These are phyloP conservation scores for Aspergillus sp. DNA, from an alignment of 2,329 filamentous ascomycete species.

Conservation along the genomic window DNA sequence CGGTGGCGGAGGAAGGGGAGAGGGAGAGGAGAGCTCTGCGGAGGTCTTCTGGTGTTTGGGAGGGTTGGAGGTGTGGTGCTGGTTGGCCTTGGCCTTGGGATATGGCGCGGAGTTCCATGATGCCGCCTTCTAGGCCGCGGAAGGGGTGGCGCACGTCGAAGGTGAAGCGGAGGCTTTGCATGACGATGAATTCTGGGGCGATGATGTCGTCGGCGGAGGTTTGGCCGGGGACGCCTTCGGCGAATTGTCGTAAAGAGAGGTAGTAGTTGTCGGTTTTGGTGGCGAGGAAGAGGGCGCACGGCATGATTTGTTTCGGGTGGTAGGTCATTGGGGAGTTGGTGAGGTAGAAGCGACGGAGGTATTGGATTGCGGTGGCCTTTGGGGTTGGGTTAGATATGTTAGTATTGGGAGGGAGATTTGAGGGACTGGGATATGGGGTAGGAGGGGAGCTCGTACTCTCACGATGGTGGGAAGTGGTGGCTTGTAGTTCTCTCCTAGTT, in stretches of 20 bases:
- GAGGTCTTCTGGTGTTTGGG: constrained; percentile 35
- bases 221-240: constrained; percentile 67
- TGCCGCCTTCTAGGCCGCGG: constrained; percentile 78
- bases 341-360: constrained; percentile 91
- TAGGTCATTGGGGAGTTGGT: constrained; percentile 97
- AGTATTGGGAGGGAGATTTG: neutral
- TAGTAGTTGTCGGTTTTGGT: constrained; percentile 90
- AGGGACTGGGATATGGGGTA: neutral
- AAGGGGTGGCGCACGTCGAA: constrained; percentile 93
- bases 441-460: constrained; percentile 48
- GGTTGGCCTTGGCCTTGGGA: constrained; percentile 59
- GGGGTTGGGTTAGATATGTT: neutral
- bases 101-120: constrained; percentile 76
- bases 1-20: constrained; percentile 21
- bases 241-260: constrained; percentile 66
- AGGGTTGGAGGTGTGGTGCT: constrained; percentile 28
- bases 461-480: constrained; percentile 59
- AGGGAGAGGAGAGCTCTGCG: constrained; percentile 34
- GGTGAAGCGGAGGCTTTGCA: constrained; percentile 88
- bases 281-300: constrained; percentile 88
- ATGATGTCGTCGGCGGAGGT: constrained; percentile 80
- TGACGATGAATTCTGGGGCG: constrained; percentile 87
- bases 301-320: constrained; percentile 82
- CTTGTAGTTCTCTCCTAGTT: constrained; percentile 61
- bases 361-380: constrained; percentile 79